A percentile compares a stretch with the other conserved stretches of the same genome.
phyloP scores from a whole-genome alignment of 176 grass and related monocot genomes.

The Oryza nivara region DNA sequence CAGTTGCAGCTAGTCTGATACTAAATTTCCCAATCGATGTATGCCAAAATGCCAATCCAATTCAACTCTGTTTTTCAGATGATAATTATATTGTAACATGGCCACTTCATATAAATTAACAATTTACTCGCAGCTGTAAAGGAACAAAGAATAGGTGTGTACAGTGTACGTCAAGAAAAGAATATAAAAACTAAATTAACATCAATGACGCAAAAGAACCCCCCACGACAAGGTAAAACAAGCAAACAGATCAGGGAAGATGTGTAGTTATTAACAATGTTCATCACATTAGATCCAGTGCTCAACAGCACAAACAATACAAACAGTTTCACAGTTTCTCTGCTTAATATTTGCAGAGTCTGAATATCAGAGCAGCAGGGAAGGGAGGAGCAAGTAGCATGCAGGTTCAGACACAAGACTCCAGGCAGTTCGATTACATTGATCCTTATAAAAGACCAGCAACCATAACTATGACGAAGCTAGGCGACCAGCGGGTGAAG shows the following conservation, averaged over 20 bases:
- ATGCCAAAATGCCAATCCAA: background rate
- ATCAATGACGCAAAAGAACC: background rate
- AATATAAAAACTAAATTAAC: background rate
- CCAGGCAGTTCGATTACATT: constrained; percentile 36
- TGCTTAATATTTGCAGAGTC: constrained; percentile 49
- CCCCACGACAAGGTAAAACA: background rate
- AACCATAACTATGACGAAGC: constrained; percentile 23
- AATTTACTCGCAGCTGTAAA: background rate
- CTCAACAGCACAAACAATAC: constrained; percentile 28
- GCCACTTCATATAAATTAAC: background rate
- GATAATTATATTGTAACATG: background rate
- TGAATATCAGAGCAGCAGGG: constrained; percentile 16
- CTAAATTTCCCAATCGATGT: background rate
- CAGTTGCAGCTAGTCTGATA: background rate
- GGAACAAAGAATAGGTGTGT: background rate
- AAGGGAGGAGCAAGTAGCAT: constrained; percentile 30
- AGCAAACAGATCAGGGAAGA: background rate
- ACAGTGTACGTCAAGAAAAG: no score
- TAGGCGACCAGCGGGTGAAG: constrained; percentile 9
- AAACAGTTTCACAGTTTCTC: constrained; percentile 17
- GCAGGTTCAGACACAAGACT: constrained; percentile 3
- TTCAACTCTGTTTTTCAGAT: background rate
- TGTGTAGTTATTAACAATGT: constrained; percentile 5
- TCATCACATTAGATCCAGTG: constrained; percentile 32
- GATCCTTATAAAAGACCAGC: constrained; percentile 45